These are phyloP conservation scores for Nelumbo lutea DNA, from an alignment of 164 flowering plant genomes.

Conservation along the genomic window DNA sequence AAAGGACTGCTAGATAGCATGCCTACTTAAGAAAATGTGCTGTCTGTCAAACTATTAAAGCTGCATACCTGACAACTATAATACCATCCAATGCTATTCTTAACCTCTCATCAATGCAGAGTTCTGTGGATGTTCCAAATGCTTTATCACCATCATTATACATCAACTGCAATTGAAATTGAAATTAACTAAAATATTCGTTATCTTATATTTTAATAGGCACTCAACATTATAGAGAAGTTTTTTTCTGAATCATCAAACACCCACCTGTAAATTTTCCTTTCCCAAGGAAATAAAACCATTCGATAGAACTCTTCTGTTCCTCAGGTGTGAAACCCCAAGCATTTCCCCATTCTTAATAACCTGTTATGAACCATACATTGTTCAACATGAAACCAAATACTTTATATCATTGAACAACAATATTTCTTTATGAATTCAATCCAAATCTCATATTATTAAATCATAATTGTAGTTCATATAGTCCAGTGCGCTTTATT, in stretches of 20 bases:
- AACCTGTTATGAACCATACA: conserved; percentile 46
- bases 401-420: too few relatives aligned
- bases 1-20: not conserved
- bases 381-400: too few relatives aligned
- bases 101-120: conserved; percentile 86
- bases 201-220: too few relatives aligned
- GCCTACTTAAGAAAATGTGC: not conserved
- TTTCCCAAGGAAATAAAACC: conserved; percentile 83
- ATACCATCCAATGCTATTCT: conserved; percentile 94
- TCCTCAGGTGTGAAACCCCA: conserved; percentile 94
- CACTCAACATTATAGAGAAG: not conserved
- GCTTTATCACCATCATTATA: conserved; percentile 99
- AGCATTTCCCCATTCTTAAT: conserved; percentile 99
- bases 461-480: too few relatives aligned
- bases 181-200: conserved; percentile 8
- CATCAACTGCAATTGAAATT: conserved; percentile 65
- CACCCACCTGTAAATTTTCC: conserved; percentile 82
- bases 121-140: conserved; percentile 90
- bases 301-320: conserved; percentile 90
- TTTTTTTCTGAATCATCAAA: not conserved
- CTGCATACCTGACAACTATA: conserved; percentile 71
- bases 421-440: too few relatives aligned
- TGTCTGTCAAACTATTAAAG: not conserved
- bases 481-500: too few relatives aligned
- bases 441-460: too few relatives aligned